Conservation (phyloP, 2,329 filamentous ascomycete genomes). For the Aspergillus latus region DNA sequence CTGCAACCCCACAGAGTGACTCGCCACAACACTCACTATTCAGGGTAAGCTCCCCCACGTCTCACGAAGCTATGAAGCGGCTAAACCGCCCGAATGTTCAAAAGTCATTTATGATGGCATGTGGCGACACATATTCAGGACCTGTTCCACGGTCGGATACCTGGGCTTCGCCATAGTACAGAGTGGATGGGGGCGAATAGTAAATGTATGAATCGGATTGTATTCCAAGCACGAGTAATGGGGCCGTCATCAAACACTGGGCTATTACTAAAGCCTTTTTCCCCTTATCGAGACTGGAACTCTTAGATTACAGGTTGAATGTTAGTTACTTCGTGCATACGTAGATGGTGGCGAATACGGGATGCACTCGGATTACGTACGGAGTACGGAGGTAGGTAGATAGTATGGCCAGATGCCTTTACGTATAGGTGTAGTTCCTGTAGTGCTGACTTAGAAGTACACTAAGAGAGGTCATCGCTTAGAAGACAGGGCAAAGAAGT, state of each 20-base stretch:
- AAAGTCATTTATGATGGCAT: not conserved
- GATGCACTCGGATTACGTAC: not conserved
- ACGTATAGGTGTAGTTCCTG: not conserved
- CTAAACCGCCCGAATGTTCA: not conserved
- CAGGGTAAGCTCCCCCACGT: not conserved
- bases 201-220: not conserved
- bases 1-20: not conserved
- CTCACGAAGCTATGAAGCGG: not conserved
- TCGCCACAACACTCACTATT: not conserved
- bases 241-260: not conserved
- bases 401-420: not conserved
- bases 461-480: not conserved
- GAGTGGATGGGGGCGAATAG: not conserved
- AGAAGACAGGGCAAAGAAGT: not conserved
- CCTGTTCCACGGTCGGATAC: not conserved
- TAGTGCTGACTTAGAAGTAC: too few relatives aligned
- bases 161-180: not conserved
- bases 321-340: not conserved
- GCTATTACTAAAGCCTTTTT: too few relatives aligned
- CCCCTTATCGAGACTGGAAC: not conserved
- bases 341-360: conserved; percentile 8
- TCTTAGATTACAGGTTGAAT: not conserved
- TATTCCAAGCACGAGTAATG: not conserved
- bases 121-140: not conserved
- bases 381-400: not conserved